Conservation (phyloP, 2,329 filamentous ascomycete species). For the Fusarium fujikuroi region DNA sequence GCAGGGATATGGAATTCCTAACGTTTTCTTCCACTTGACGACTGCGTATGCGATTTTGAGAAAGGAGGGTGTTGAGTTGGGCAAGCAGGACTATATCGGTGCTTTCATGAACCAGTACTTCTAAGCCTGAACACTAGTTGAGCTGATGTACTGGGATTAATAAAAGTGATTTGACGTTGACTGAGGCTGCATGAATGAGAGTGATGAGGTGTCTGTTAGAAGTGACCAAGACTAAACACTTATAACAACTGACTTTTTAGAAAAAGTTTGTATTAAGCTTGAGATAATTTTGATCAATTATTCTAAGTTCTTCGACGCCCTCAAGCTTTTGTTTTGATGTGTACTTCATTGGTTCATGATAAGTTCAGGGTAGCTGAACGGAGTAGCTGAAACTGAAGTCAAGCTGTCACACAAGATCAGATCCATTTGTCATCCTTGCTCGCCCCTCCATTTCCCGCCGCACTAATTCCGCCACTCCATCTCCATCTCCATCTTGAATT, state of each 20-base stretch:
- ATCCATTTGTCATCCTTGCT: constrained; percentile 27
- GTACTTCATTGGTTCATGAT: background rate
- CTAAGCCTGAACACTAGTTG: background rate
- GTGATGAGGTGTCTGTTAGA: background rate
- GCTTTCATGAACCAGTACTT: constrained; percentile 48
- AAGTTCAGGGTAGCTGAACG: constrained; percentile 19
- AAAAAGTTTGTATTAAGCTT: background rate
- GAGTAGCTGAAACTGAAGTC: background rate
- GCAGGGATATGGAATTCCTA: constrained; percentile 62
- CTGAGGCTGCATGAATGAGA: background rate
- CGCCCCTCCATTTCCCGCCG: constrained; percentile 19
- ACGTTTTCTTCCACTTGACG: constrained; percentile 71
- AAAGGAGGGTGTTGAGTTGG: constrained; percentile 69
- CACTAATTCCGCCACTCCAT: background rate
- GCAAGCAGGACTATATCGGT: constrained; percentile 66
- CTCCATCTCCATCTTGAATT: background rate
- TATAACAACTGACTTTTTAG: fast-evolving
- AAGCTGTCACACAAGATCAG: background rate
- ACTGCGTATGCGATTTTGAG: constrained; percentile 71
- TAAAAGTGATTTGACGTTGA: constrained; percentile 15
- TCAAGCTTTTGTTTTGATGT: background rate
- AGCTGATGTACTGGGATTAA: background rate
- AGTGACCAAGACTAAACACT: fast-evolving
- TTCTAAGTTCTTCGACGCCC: fast-evolving
- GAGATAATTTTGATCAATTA: background rate